These are phyloP conservation scores for Cylindrotheca closterium DNA, from an alignment of 108 stramenopile genomes.

Conservation along the genomic window DNA sequence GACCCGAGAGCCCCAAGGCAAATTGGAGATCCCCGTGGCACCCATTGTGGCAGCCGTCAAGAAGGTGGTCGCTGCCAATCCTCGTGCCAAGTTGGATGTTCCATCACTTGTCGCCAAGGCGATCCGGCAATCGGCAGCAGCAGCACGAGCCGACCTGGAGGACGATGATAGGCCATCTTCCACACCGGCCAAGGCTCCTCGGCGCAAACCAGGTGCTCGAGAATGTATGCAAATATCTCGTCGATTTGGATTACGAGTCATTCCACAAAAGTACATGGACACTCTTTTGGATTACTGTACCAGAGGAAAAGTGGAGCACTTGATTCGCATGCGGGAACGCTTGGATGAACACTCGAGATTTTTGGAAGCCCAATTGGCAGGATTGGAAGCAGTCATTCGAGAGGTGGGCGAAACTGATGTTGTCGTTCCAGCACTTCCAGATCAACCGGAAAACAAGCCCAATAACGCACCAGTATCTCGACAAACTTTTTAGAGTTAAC, in stretches of 20 bases:
- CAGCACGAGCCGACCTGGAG: background rate
- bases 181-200: conserved; percentile 36
- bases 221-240: conserved; percentile 87
- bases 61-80: conserved; percentile 1
- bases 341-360: conserved; percentile 81
- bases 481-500: too few species aligned
- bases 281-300: conserved; percentile 80
- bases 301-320: conserved; percentile 85
- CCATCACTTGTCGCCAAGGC: conserved; percentile 19
- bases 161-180: conserved; percentile 3
- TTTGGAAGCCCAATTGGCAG: conserved; percentile 79
- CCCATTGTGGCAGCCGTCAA: background rate
- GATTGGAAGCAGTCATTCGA: conserved; percentile 65
- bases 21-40: background rate
- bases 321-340: conserved; percentile 87
- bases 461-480: background rate
- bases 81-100: conserved; percentile 12
- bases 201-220: conserved; percentile 87
- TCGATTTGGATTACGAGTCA: conserved; percentile 60
- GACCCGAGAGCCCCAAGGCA: too few species aligned
- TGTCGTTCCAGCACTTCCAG: conserved; percentile 41
- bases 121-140: conserved; percentile 2
- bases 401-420: conserved; percentile 59
- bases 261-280: conserved; percentile 75
- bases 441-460: conserved; percentile 2